Evolutionary conservation across 805 yeast species (phyloP).

Genomic region (Ogataea populi-albae): DNA sequence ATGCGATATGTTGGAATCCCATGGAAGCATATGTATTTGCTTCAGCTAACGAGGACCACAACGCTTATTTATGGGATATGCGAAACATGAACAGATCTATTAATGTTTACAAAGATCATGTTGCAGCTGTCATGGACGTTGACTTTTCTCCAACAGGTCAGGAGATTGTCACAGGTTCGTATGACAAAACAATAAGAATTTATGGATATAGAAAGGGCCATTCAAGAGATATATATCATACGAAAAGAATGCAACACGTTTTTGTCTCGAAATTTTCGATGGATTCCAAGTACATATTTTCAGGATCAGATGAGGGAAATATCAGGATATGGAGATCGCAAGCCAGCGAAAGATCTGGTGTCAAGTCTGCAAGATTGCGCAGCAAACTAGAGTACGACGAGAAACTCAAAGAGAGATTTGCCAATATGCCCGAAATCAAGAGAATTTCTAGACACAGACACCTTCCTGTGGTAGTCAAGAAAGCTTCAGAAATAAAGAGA

Average conservation of each 20-base stretch:
- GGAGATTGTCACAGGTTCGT: constrained; percentile 91
- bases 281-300: constrained; percentile 82
- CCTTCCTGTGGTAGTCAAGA: constrained; percentile 81
- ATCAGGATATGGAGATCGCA: constrained; percentile 88
- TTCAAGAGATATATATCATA: constrained; percentile 92
- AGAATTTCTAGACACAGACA: constrained; percentile 92
- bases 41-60: constrained; percentile 91
- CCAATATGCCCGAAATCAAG: constrained; percentile 93
- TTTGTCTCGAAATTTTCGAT: constrained; percentile 80
- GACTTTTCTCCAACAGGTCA: constrained; percentile 98
- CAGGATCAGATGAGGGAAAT: constrained; percentile 96
- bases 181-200: constrained; percentile 88
- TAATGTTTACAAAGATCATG: constrained; percentile 92
- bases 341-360: constrained; percentile 80
- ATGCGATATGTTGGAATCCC: constrained; percentile 93
- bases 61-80: constrained; percentile 94
- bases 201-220: constrained; percentile 74
- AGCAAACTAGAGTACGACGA: constrained; percentile 85
- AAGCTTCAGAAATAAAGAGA: constrained; percentile 82
- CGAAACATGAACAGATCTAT: constrained; percentile 78
- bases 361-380: constrained; percentile 77
- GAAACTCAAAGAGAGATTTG: constrained; percentile 87
- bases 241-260: constrained; percentile 96
- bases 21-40: constrained; percentile 96
- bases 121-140: constrained; percentile 89